Evolutionary conservation across 768 basidiomycete genomes (phyloP), one percentile per base, ranked within the genome.

Genomic region (Termitomyces sp.): DNA sequence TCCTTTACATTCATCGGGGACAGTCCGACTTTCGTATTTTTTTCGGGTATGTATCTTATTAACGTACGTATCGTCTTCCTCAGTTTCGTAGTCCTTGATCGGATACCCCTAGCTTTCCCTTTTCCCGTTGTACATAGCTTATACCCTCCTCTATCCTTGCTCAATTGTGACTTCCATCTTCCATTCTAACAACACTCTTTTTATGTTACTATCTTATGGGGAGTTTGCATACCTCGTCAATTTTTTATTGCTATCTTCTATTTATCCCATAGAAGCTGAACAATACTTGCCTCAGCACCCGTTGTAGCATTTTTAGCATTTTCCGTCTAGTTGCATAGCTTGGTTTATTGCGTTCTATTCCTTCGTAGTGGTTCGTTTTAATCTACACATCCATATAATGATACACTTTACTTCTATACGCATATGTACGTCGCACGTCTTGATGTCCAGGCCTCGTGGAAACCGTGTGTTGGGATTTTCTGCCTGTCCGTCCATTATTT

Each of bases 71-170:
- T 53, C 55, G 50, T 45, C 59, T 58, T 22, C 18, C 53, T 48
- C 37, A 41, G 47, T 41, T 34, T 55, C 45, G 24, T 45, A 24
- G 50, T 59, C 58, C 58, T 61, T 45, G 58, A 61, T 36, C 49
- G 59, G 58, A 60, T 70, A 65, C 65, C 61, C 61, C 54, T 58
- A 22, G 27, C 33, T 42, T 51, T 55, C 58, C 31, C 42, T 59
- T 24, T 64, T 62, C 45, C 60, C 65, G 63, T 37, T 75, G 71
- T 74, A 73, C 72, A 72, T 75, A 71, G 63, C 67, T 65, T 70
- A 67, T 68, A 65, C 64, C 55, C 41, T 42, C 63, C 22, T 46
- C 59, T n/a, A n/a, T 61, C 59, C 57, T 54, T 59, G 58, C 56
- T 56, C 48, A 18, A 41, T 39, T 60, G 66, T 71, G 66, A 65